Base-by-base conservation (phyloP, 2,329 filamentous ascomycete species). In the Raffaelea arxii region DNA sequence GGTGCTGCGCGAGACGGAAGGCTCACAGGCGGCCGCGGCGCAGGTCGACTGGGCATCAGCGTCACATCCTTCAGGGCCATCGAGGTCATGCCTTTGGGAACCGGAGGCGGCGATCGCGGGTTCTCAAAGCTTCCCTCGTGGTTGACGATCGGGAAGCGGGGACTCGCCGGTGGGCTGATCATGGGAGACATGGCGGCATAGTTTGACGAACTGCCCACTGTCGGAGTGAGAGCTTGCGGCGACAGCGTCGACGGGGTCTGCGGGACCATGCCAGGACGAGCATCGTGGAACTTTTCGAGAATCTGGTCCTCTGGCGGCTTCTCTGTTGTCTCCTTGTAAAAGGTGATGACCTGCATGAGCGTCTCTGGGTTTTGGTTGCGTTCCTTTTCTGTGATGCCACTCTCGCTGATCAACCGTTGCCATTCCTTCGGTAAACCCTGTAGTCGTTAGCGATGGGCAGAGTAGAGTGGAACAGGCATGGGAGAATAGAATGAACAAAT, bases 41-140 rank as follows among this genome's bases (percentile, higher is more conserved):
- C 89, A 46, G 88, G 86, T 50, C 92, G 80, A 58, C 80, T 85
- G 43, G 92, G 90, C 59, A 94, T 74, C 57, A 89, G 69, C 51
- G 76, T 75, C 51, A 74, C 62, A 53, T 79, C 77, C 60, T 77
- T 76, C 47, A 65, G 61, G 37, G 69, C 66, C 25, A 68, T 61
- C 39, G 64, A 67, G 49, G 65, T 66, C 48, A 72, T 67, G 42
- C 70, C 71, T 63, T 59, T 76, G 62, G 91, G 90, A 50, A 96
- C 86, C 11, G 91, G 92, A 53, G 92, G 92, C 35, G 92, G 86
- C 18, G 91, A 86, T 59, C 92, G 80, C 42, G 92, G 92, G 61
- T 98, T 97, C 68, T 97, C 92, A 66, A 97, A 98, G 70, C 88
- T 97, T 61, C 87, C 86, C 74, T 89, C 83, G 68, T 87, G 80